A percentile compares a stretch with the other conserved stretches of the same genome.
These are phyloP conservation scores for Sonneratia alba DNA, from an alignment of 345 rosid species.

Conservation along the genomic window DNA sequence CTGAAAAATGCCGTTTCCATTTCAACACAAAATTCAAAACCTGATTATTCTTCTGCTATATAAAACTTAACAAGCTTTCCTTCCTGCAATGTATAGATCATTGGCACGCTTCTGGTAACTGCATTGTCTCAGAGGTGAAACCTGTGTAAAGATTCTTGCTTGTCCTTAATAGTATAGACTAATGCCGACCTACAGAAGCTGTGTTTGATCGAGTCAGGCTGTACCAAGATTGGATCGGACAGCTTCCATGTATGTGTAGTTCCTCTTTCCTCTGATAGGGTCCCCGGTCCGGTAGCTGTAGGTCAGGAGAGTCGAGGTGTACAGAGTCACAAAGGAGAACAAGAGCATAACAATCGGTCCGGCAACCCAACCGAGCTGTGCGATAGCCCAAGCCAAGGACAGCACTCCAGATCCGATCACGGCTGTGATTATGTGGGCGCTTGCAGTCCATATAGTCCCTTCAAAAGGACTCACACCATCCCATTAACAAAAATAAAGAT, in stretches of 20 bases:
- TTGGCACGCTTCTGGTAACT: too few relatives aligned
- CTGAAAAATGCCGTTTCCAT: slow-evolving; percentile 18
- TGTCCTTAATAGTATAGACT: too few relatives aligned
- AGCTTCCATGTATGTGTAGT: slow-evolving; percentile 57
- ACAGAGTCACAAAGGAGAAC: slow-evolving; percentile 32
- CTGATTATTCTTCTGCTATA: too few relatives aligned
- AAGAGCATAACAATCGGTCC: slow-evolving; percentile 32
- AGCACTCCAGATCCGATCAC: slow-evolving; percentile 43
- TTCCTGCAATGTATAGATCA: too few relatives aligned
- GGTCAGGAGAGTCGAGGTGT: slow-evolving; percentile 40
- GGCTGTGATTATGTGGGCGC: slow-evolving; percentile 39
- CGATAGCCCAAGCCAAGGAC: slow-evolving; percentile 40
- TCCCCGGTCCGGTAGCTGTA: slow-evolving; percentile 48
- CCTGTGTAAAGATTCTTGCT: too few relatives aligned
- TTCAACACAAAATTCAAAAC: neutral
- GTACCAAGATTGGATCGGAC: slow-evolving; percentile 40
- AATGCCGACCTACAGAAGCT: too few relatives aligned
- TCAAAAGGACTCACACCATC: neutral
- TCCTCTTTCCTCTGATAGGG: slow-evolving; percentile 34
- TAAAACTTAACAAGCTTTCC: too few relatives aligned
- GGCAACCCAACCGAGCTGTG: slow-evolving; percentile 46
- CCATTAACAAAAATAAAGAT: neutral
- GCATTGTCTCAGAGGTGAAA: too few relatives aligned
- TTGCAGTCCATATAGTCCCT: slow-evolving; percentile 38
- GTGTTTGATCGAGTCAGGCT: too few relatives aligned